Evolutionary conservation across 2,329 filamentous ascomycete species (phyloP).

Genomic region (Aspergillus nomiae): DNA sequence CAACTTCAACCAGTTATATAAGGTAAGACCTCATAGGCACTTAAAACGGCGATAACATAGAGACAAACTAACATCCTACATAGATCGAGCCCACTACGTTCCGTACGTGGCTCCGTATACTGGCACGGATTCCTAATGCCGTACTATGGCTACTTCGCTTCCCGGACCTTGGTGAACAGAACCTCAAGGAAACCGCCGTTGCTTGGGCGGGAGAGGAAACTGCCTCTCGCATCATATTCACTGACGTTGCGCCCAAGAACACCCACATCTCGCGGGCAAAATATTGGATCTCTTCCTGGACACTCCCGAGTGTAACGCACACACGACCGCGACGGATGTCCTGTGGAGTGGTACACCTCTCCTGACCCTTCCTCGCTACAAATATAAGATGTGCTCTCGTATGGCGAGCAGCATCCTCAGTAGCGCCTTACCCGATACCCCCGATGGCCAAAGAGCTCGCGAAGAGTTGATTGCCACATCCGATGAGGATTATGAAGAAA

Average conservation of each 20-base stretch:
- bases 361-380: slow-evolving; percentile 84
- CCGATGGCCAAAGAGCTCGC: slow-evolving; percentile 68
- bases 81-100: slow-evolving; percentile 98
- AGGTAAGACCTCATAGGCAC: slow-evolving; percentile 61
- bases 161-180: slow-evolving; percentile 85
- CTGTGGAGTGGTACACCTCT: slow-evolving; percentile 95
- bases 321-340: slow-evolving; percentile 95
- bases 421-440: slow-evolving; percentile 76
- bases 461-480: slow-evolving; percentile 73
- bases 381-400: slow-evolving; percentile 98
- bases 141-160: slow-evolving; percentile 96
- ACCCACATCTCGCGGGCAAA: slow-evolving; percentile 90
- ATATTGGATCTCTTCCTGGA: slow-evolving; percentile 95
- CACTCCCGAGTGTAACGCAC: slow-evolving; percentile 96
- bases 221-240: slow-evolving; percentile 86
- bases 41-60: not conserved
- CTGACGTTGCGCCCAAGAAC: slow-evolving; percentile 93
- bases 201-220: slow-evolving; percentile 85
- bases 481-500: slow-evolving; percentile 82
- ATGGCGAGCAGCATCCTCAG: slow-evolving; percentile 95
- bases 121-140: slow-evolving; percentile 80
- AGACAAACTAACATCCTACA: slow-evolving; percentile 7
- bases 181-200: slow-evolving; percentile 76
- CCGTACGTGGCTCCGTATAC: slow-evolving; percentile 90
- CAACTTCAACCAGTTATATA: slow-evolving; percentile 99